phyloP scores from a whole-genome alignment of 2,329 filamentous ascomycete species.

The Fusarium proliferatum region DNA sequence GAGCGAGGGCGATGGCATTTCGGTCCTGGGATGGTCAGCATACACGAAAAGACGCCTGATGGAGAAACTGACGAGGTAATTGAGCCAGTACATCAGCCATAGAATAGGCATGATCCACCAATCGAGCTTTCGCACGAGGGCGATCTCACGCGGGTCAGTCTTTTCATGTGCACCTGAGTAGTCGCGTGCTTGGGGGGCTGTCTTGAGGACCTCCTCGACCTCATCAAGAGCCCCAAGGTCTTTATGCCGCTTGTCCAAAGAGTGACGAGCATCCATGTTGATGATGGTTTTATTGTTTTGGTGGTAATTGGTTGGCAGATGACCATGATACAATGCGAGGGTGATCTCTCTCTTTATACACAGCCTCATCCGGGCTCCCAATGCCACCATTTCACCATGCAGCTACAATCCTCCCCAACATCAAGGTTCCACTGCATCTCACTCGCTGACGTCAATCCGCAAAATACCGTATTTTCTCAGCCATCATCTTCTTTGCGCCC shows the following conservation, averaged over 20 bases:
- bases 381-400: not conserved
- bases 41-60: rapidly evolving
- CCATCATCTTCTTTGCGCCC: not conserved
- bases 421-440: not conserved
- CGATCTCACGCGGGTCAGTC: slow-evolving; percentile 34
- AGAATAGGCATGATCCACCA: slow-evolving; percentile 46
- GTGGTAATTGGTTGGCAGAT: not conserved
- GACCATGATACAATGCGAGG: not conserved
- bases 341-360: not conserved
- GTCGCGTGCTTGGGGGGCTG: slow-evolving; percentile 10
- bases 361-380: rapidly evolving
- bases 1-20: slow-evolving; percentile 59
- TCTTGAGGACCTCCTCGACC: slow-evolving; percentile 18
- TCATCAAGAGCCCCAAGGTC: not conserved
- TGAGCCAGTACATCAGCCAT: slow-evolving; percentile 54
- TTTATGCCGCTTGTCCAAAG: not conserved
- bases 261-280: not conserved
- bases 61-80: slow-evolving; percentile 46
- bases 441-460: not conserved
- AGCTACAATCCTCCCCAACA: not conserved
- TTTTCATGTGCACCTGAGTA: slow-evolving; percentile 38
- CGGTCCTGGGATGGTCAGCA: slow-evolving; percentile 46
- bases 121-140: slow-evolving; percentile 33
- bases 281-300: no score
- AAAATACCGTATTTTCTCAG: not conserved